Evolutionary conservation across 129 eudicot species (phyloP).

Genomic region (Flaveria ramosissima): DNA sequence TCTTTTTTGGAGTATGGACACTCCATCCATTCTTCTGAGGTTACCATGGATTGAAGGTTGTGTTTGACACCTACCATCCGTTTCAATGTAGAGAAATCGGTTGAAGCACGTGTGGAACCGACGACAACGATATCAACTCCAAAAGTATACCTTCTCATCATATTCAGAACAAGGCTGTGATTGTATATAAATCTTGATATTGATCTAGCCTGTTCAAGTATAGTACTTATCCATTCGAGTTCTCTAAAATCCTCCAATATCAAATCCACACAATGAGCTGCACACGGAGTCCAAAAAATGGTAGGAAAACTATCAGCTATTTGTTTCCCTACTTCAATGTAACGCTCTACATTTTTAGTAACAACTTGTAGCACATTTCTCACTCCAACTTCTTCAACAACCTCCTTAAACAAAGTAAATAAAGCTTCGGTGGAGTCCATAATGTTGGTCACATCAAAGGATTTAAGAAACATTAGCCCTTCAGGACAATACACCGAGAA

Average conservation of each 20-base stretch:
- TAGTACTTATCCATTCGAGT: conserved; percentile 62
- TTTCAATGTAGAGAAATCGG: conserved; percentile 74
- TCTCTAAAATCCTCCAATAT: conserved; percentile 79
- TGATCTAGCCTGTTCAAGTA: conserved; percentile 72
- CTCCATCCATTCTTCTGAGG: conserved; percentile 96
- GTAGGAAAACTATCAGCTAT: conserved; percentile 61
- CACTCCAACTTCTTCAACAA: conserved; percentile 84
- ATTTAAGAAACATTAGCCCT: conserved; percentile 75
- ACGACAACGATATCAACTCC: conserved; percentile 77
- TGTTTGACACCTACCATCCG: conserved; percentile 67
- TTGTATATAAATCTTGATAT: conserved; percentile 81
- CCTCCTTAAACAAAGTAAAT: conserved; percentile 60
- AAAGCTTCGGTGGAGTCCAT: conserved; percentile 49
- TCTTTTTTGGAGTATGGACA: conserved; percentile 69
- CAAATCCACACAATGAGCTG: conserved; percentile 65
- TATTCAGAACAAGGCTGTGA: conserved; percentile 57
- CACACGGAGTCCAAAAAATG: conserved; percentile 91
- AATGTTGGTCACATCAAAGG: conserved; percentile 62
- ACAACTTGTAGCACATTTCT: conserved; percentile 78
- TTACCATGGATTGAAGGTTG: conserved; percentile 78
- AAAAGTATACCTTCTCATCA: conserved; percentile 83
- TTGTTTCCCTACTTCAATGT: conserved; percentile 64
- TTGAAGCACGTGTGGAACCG: conserved; percentile 52
- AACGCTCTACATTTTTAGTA: conserved; percentile 58
- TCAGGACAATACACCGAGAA: conserved; percentile 76